Conservation (phyloP, 2,329 filamentous ascomycete species). For the Xylariaceae sp. region DNA sequence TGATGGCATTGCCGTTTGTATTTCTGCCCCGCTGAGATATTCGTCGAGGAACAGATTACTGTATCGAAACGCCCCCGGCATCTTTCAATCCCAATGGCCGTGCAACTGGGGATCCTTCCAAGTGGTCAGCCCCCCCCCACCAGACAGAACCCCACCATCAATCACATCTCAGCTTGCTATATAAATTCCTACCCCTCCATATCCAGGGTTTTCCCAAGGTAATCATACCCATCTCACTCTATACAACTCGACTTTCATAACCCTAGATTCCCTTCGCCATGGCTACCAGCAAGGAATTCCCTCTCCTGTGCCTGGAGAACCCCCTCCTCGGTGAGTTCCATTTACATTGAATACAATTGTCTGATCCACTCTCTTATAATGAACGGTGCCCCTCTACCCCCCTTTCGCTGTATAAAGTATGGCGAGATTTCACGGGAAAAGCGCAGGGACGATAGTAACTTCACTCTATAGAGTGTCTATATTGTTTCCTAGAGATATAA, state of each 20-base stretch:
- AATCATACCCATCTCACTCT: conserved; percentile 23
- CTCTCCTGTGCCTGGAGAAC: conserved; percentile 94
- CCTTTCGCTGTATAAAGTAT: background rate
- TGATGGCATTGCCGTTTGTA: too few relatives aligned
- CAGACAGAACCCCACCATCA: conserved; percentile 39
- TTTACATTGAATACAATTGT: conserved; percentile 26
- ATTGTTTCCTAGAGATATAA: background rate
- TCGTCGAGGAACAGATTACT: too few relatives aligned
- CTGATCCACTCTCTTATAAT: background rate
- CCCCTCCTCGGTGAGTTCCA: conserved; percentile 80
- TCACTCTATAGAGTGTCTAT: background rate
- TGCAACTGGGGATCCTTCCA: background rate
- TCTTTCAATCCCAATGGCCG: background rate
- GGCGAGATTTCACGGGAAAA: background rate
- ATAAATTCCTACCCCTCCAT: conserved; percentile 43
- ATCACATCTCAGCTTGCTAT: conserved; percentile 22
- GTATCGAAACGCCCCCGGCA: conserved; percentile 2
- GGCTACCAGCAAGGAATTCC: conserved; percentile 78
- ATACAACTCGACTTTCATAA: conserved; percentile 11
- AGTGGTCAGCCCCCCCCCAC: conserved; percentile 10
- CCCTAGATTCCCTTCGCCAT: conserved; percentile 55
- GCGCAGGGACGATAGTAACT: background rate
- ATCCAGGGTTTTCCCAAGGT: background rate
- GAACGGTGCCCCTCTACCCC: background rate
- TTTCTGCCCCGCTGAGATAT: too few relatives aligned